These are phyloP conservation scores for Aureobasidium sp. DNA, from an alignment of 2,329 filamentous ascomycete species.

Conservation along the genomic window DNA sequence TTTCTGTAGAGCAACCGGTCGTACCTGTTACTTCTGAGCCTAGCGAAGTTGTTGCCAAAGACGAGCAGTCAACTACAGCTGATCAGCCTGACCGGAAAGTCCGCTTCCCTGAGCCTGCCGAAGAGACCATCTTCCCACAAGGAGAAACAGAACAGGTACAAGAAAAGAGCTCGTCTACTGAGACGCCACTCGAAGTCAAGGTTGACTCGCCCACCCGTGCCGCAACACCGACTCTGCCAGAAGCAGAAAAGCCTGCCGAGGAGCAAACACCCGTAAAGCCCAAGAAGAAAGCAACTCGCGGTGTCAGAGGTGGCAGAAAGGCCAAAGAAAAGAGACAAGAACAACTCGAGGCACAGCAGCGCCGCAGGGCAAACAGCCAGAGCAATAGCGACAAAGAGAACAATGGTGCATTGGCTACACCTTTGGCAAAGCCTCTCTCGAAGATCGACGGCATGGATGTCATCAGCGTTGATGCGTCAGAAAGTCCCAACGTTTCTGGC, in stretches of 20 bases:
- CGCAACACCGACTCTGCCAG: background rate
- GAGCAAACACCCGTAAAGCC: constrained; percentile 19
- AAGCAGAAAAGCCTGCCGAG: constrained; percentile 13
- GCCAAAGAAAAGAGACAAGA: constrained; percentile 27
- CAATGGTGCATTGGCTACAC: constrained; percentile 25
- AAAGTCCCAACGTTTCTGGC: constrained; percentile 37
- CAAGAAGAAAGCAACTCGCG: constrained; percentile 46
- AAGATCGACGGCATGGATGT: constrained; percentile 30
- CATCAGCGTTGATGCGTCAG: constrained; percentile 38
- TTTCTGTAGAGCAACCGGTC: background rate
- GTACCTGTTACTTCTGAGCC: background rate
- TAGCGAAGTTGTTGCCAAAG: background rate
- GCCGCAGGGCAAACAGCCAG: constrained; percentile 15
- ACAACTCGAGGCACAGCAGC: constrained; percentile 19
- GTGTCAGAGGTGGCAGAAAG: constrained; percentile 32
- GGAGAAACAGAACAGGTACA: constrained; percentile 19
- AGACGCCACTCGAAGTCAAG: background rate
- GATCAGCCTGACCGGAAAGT: constrained; percentile 13
- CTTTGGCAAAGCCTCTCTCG: constrained; percentile 24
- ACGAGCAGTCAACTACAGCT: background rate
- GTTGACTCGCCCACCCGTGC: constrained; percentile 14
- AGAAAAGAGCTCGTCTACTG: constrained; percentile 17
- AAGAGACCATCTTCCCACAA: constrained; percentile 30
- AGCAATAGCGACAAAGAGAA: constrained; percentile 19
- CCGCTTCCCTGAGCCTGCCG: constrained; percentile 27